These are phyloP conservation scores for Apiospora pterosperma DNA, from an alignment of 2,329 filamentous ascomycete species.

Conservation along the genomic window DNA sequence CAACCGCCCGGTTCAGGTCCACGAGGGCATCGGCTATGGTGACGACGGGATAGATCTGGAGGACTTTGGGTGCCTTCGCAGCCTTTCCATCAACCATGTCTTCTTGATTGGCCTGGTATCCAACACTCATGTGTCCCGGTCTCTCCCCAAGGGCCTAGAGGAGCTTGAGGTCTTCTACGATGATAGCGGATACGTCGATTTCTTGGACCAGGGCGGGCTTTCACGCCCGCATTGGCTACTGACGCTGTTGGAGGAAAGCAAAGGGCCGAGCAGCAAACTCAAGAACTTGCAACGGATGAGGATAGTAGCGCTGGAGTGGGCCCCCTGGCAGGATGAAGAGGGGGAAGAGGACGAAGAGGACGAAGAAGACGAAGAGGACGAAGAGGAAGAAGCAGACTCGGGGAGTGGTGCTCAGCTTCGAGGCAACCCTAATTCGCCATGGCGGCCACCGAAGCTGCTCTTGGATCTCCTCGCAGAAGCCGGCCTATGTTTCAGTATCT, in stretches of 20 bases:
- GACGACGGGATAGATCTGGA: background rate
- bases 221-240: background rate
- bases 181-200: background rate
- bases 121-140: background rate
- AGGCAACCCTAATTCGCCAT: background rate
- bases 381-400: background rate
- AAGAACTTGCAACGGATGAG: background rate
- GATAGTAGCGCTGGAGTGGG: background rate
- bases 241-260: background rate
- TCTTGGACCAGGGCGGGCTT: background rate
- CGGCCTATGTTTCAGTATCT: background rate
- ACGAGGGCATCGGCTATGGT: background rate
- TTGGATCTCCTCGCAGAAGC: background rate
- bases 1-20: background rate
- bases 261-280: background rate
- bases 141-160: background rate
- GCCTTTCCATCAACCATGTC: background rate
- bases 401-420: background rate
- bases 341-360: background rate
- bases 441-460: background rate
- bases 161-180: slow-evolving; percentile 3
- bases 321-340: background rate
- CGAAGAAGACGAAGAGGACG: background rate
- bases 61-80: background rate
- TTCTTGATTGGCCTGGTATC: background rate